Base-by-base conservation (phyloP, 805 yeast genomes). In the Cyberlindnera xishuangbannaensis region DNA sequence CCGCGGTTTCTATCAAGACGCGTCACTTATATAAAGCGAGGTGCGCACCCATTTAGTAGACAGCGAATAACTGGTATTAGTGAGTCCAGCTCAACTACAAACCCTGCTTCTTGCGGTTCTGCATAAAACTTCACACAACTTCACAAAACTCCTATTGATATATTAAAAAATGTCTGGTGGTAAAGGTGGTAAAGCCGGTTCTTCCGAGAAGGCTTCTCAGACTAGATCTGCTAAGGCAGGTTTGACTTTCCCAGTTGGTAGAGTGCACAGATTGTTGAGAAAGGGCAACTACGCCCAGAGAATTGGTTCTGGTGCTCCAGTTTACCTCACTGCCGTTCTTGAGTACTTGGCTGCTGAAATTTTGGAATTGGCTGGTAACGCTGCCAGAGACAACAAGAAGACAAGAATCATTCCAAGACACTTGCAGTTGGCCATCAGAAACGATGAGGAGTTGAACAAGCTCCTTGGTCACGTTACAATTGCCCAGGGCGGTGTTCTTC, bases 281-380 rank as follows among this genome's bases (percentile, higher is more conserved):
- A 86, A 83, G 71, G 96, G 95, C 65, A 85, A 88, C 81, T 85
- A 90, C 73, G 95, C 97, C 61, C 95, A 88, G 73, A 82, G 97
- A 74, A 82, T 90, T 56, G 97, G 97, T 78, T 87, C 97, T 51
- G 96, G 95, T 79, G 97, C 97, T 58, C 97, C 97, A 71, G 90
- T 90, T 47, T 90, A 88, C 72, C 75, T 90, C 61, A 88, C 97
- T 51, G 95, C 97, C 37, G 97, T 90, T 39, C 75, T 90, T 58
- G 97, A 90, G 71, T 90, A 90, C 66, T 77, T 90, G 64, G 88
- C 96, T 62, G 97, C 97, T 53, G 97, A 90, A 78, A 86, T 90
- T 51, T 79, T 90, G 58, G 97, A 90, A 73, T 81, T 90, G 70
- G 97, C 97, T 45, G 97, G 97, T 76, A 86, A 87, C 71, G 97